phyloP scores from a whole-genome alignment of 768 basidiomycete species.

The Brasilioporus rufonigricans region DNA sequence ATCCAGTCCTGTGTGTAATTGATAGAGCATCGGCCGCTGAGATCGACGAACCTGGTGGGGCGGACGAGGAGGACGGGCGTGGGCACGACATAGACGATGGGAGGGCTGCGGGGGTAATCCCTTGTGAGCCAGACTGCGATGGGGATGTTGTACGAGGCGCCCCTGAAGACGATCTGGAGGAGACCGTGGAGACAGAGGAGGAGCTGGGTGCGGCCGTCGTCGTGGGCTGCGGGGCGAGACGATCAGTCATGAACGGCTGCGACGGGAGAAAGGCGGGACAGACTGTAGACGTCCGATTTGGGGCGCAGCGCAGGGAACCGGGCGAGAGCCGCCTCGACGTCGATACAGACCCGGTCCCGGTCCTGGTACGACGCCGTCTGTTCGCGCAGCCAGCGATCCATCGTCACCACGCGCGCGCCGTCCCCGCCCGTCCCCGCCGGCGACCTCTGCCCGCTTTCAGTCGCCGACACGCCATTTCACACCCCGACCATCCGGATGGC shows the following conservation, averaged over 20 bases:
- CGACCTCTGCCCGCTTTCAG: background rate
- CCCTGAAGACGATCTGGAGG: conserved; percentile 79
- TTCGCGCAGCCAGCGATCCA: conserved; percentile 62
- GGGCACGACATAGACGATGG: conserved; percentile 89
- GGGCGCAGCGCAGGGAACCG: conserved; percentile 60
- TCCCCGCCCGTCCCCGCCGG: background rate
- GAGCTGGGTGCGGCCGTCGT: conserved; percentile 91
- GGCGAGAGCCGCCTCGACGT: conserved; percentile 60
- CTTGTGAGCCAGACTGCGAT: conserved; percentile 83
- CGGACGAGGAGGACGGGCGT: conserved; percentile 88
- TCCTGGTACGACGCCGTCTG: conserved; percentile 56
- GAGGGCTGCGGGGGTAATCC: conserved; percentile 80
- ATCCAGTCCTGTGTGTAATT: conserved; percentile 78
- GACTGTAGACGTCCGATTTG: conserved; percentile 80
- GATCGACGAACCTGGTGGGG: conserved; percentile 71
- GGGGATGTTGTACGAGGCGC: conserved; percentile 88
- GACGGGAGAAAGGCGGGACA: conserved; percentile 17
- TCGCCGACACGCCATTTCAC: conserved; percentile 4
- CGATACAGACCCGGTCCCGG: conserved; percentile 55
- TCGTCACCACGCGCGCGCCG: background rate
- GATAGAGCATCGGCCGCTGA: conserved; percentile 69
- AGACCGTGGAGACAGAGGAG: conserved; percentile 90
- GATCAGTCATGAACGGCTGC: background rate
- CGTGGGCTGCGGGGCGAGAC: conserved; percentile 59
- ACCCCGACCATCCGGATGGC: conserved; percentile 4